Conservation (phyloP, 176 grass and related monocot species). For the Rhynchospora breviuscula region DNA sequence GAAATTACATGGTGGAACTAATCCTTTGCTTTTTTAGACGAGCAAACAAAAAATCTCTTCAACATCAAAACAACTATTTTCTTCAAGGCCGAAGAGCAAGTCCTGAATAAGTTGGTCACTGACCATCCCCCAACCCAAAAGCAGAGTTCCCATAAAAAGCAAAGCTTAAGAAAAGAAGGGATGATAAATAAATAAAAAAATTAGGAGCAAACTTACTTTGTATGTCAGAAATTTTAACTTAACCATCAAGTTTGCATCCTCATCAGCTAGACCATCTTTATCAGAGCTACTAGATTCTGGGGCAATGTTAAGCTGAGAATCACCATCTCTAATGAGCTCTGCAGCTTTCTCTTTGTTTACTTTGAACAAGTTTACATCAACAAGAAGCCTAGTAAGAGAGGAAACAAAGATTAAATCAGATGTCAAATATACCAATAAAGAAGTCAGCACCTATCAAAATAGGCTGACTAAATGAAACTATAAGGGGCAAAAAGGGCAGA, state of each 20-base stretch:
- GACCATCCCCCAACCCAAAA: not conserved
- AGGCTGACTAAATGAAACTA: not conserved
- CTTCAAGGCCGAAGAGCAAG: not conserved
- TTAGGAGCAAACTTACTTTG: slow-evolving; percentile 42
- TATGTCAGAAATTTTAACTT: slow-evolving; percentile 98
- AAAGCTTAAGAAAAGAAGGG: not conserved
- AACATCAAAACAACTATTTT: not conserved
- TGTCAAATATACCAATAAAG: not conserved
- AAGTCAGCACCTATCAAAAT: not conserved
- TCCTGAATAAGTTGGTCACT: not conserved
- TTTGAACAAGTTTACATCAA: slow-evolving; percentile 95
- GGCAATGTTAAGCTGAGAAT: slow-evolving; percentile 49
- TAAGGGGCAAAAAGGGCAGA: not conserved
- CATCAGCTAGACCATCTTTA: slow-evolving; percentile 56
- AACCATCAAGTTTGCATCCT: slow-evolving; percentile 96
- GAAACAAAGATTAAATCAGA: slow-evolving; percentile 18
- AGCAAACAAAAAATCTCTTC: not conserved
- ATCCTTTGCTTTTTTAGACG: not conserved
- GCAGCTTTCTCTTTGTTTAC: slow-evolving; percentile 58
- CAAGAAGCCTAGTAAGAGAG: slow-evolving; percentile 65
- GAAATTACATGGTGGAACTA: not conserved
- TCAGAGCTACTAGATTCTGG: slow-evolving; percentile 42
- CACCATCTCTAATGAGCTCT: slow-evolving; percentile 54
- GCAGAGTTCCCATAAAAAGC: not conserved
- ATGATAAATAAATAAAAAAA: not conserved